phyloP scores from a whole-genome alignment of 768 basidiomycete species.

The Polyporus arcularius region DNA sequence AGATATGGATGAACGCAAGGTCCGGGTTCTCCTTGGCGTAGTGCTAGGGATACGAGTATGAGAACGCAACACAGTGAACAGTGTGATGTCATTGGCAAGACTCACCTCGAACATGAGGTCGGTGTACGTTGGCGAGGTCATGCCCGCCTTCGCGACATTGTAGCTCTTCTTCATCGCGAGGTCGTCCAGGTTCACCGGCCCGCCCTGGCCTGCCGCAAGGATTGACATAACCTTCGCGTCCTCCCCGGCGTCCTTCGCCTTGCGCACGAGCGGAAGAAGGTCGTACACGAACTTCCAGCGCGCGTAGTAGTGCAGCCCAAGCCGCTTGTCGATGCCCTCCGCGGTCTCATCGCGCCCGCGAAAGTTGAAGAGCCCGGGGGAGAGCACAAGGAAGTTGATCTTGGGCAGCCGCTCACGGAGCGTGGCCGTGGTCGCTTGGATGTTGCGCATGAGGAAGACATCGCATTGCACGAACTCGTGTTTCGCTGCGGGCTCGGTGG shows the following conservation, averaged over 20 bases:
- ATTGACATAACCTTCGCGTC: conserved; percentile 53
- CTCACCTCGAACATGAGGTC: conserved; percentile 54
- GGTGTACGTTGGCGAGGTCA: conserved; percentile 45
- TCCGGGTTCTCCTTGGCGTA: conserved; percentile 42
- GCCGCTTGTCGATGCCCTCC: conserved; percentile 47
- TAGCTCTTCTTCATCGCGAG: conserved; percentile 53
- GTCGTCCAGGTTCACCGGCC: conserved; percentile 46
- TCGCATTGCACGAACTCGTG: conserved; percentile 56
- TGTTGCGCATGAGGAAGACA: conserved; percentile 50
- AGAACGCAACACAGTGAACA: too few relatives aligned
- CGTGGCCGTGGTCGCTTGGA: conserved; percentile 36
- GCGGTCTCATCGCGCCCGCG: conserved; percentile 42
- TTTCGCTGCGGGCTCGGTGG: conserved; percentile 21
- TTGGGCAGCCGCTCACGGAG: conserved; percentile 40
- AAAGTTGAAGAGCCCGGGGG: conserved; percentile 43
- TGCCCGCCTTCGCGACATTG: conserved; percentile 35
- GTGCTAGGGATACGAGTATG: conserved; percentile 23
- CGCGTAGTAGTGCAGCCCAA: conserved; percentile 52
- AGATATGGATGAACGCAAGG: conserved; percentile 45
- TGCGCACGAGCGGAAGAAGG: conserved; percentile 44
- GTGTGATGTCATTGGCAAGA: not conserved
- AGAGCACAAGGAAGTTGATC: conserved; percentile 55
- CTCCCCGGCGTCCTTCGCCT: conserved; percentile 47
- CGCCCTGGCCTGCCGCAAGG: conserved; percentile 38
- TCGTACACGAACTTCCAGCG: conserved; percentile 53